These are phyloP conservation scores for Raffaelea albimanens DNA, from an alignment of 2,329 filamentous ascomycete species.

Conservation along the genomic window DNA sequence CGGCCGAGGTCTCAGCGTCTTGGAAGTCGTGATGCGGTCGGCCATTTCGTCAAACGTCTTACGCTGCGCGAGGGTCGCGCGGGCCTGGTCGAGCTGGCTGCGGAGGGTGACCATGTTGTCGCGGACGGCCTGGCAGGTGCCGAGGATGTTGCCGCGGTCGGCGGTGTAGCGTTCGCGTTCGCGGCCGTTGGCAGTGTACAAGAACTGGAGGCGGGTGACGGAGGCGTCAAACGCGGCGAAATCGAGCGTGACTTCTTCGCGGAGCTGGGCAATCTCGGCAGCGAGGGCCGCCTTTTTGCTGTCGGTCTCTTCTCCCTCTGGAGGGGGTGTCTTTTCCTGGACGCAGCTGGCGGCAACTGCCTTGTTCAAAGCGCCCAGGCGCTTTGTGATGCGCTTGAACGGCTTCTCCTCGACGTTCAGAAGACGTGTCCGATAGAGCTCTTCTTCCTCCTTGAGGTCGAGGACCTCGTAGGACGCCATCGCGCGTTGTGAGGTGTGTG, in stretches of 20 bases:
- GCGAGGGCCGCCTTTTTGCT: not conserved
- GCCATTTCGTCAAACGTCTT: constrained; percentile 84
- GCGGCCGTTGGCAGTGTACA: constrained; percentile 69
- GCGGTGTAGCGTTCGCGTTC: constrained; percentile 77
- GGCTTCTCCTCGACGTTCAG: constrained; percentile 87
- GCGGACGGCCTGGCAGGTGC: constrained; percentile 67
- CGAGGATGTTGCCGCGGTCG: constrained; percentile 70
- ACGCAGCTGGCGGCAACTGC: constrained; percentile 43
- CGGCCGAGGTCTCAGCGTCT: constrained; percentile 69
- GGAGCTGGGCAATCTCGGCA: constrained; percentile 54
- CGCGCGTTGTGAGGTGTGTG: not conserved
- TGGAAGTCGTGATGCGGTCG: constrained; percentile 75
- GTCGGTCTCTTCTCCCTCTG: constrained; percentile 31
- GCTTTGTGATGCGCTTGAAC: constrained; percentile 80
- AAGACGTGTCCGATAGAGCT: constrained; percentile 79
- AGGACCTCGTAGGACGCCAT: constrained; percentile 49
- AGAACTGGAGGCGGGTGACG: constrained; percentile 79
- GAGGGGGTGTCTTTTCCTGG: constrained; percentile 56
- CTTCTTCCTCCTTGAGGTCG: constrained; percentile 67
- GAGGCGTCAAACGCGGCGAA: constrained; percentile 81
- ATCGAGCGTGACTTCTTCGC: constrained; percentile 77
- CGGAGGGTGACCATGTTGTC: constrained; percentile 65
- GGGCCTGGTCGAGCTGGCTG: constrained; percentile 66
- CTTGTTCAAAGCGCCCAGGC: constrained; percentile 60
- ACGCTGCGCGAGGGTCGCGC: constrained; percentile 64